These are phyloP conservation scores for Penicillium taxi DNA, from an alignment of 495 filamentous ascomycete species.

Conservation along the genomic window DNA sequence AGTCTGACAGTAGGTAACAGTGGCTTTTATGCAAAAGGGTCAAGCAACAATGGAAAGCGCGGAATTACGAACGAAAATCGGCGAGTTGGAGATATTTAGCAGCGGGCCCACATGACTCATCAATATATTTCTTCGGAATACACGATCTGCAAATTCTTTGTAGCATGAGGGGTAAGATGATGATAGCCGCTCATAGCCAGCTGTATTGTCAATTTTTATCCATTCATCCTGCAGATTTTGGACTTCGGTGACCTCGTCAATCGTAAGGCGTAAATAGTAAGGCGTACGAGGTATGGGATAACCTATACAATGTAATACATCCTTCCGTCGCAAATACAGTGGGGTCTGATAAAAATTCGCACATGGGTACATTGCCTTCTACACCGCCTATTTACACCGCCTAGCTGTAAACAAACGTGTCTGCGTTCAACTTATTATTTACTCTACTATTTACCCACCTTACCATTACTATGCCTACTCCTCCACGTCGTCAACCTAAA, in stretches of 20 bases:
- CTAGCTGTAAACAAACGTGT: too few relatives aligned
- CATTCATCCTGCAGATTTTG: not conserved
- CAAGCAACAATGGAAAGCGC: not conserved
- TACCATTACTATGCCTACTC: too few relatives aligned
- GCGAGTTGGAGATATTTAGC: conserved; percentile 14
- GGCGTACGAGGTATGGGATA: too few relatives aligned
- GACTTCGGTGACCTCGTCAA: conserved; percentile 18
- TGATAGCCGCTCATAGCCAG: too few relatives aligned
- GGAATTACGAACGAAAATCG: conserved; percentile 5
- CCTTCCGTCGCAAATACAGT: too few relatives aligned
- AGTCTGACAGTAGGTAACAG: not conserved
- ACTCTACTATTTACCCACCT: too few relatives aligned
- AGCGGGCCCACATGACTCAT: conserved; percentile 18
- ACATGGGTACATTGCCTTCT: not conserved
- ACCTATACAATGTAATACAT: conserved; percentile 4
- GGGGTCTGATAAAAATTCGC: too few relatives aligned
- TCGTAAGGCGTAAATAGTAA: conserved; percentile 12
- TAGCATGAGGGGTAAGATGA: too few relatives aligned
- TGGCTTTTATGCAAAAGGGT: not conserved
- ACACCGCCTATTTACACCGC: too few relatives aligned
- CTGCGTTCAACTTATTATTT: too few relatives aligned
- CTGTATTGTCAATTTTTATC: conserved; percentile 5
- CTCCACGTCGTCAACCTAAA: too few relatives aligned
- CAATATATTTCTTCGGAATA: conserved; percentile 1
- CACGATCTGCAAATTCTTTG: too few relatives aligned